Evolutionary conservation across 495 filamentous ascomycete genomes (phyloP).

Genomic region (Lindgomyces ingoldianus): DNA sequence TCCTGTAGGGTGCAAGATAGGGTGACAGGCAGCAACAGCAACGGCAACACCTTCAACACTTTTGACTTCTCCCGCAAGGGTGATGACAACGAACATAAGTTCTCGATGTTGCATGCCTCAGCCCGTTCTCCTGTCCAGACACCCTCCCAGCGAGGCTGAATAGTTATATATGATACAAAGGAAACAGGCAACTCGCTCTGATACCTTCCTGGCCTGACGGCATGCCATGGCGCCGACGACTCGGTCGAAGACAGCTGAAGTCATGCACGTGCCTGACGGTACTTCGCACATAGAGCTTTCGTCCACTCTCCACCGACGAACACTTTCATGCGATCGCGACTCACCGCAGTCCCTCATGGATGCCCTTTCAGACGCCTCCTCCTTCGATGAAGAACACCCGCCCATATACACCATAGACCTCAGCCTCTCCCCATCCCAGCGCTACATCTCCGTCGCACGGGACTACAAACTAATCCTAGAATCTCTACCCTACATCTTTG

Average conservation of each 20-base stretch:
- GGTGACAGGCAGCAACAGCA: too few relatives aligned
- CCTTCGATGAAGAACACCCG: slow-evolving; percentile 5
- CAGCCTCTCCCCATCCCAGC: slow-evolving; percentile 56
- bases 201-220: not conserved
- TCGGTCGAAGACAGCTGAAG: not conserved
- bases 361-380: not conserved
- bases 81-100: too few relatives aligned
- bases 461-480: slow-evolving; percentile 50
- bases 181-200: not conserved
- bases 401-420: slow-evolving; percentile 58
- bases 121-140: too few relatives aligned
- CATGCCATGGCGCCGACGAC: slow-evolving; percentile 3
- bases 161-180: too few relatives aligned
- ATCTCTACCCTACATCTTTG: slow-evolving; percentile 52
- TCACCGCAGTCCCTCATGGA: not conserved
- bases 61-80: too few relatives aligned
- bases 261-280: too few relatives aligned
- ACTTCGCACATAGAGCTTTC: not conserved
- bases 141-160: not conserved
- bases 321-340: not conserved
- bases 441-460: slow-evolving; percentile 55
- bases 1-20: too few relatives aligned
- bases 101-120: too few relatives aligned
- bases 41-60: too few relatives aligned
- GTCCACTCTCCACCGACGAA: not conserved